Conservation (phyloP, 1,139 yeast species). For the Candida sanyaensis region DNA sequence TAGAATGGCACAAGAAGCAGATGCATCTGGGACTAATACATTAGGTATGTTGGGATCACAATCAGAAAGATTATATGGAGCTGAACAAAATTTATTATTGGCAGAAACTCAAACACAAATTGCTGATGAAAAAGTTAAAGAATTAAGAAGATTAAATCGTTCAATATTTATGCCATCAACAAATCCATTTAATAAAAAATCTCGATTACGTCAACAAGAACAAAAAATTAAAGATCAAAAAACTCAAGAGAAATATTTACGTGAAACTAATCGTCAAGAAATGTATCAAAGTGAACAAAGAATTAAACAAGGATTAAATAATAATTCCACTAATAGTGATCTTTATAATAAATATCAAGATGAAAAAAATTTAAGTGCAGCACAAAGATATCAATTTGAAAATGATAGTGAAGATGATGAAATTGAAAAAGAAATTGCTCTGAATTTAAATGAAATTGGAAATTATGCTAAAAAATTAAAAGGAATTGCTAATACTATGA, state of each 20-base stretch:
- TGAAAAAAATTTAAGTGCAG: slow-evolving; percentile 47
- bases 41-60: slow-evolving; percentile 92
- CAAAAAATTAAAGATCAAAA: slow-evolving; percentile 67
- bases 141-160: slow-evolving; percentile 77
- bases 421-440: slow-evolving; percentile 57
- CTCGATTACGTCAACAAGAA: slow-evolving; percentile 76
- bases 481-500: slow-evolving; percentile 46
- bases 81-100: slow-evolving; percentile 74
- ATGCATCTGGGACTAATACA: slow-evolving; percentile 85
- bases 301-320: slow-evolving; percentile 42
- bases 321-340: slow-evolving; percentile 39
- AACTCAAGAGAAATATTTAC: slow-evolving; percentile 56
- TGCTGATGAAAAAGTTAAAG: slow-evolving; percentile 83
- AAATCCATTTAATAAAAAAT: slow-evolving; percentile 86
- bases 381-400: slow-evolving; percentile 52
- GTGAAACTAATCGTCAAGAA: slow-evolving; percentile 43
- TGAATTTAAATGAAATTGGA: slow-evolving; percentile 55
- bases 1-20: slow-evolving; percentile 89
- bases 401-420: slow-evolving; percentile 61
- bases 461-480: slow-evolving; percentile 45
- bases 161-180: slow-evolving; percentile 82
- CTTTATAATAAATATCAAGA: slow-evolving; percentile 51
- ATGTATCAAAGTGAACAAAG: slow-evolving; percentile 51
- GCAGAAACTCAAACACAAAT: slow-evolving; percentile 82
- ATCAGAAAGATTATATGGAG: slow-evolving; percentile 77